phyloP scores from a whole-genome alignment of 805 yeast species.

The Saccharomycopsis vini region DNA sequence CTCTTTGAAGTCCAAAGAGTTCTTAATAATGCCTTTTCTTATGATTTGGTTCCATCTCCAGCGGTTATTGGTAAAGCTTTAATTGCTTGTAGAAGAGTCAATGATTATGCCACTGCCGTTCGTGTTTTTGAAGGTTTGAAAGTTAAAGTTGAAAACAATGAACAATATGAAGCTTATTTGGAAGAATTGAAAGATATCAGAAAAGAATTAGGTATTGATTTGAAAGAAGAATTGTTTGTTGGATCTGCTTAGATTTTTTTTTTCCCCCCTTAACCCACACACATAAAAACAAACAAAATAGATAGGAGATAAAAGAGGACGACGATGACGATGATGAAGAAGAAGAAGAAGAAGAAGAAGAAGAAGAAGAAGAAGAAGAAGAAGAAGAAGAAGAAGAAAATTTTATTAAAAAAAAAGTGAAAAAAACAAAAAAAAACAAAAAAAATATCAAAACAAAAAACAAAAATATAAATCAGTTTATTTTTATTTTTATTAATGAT shows the following conservation, averaged over 20 bases:
- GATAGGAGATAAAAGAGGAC: too few relatives aligned
- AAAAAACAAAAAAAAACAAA: too few relatives aligned
- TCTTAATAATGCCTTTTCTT: conserved; percentile 94
- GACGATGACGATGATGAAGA: too few relatives aligned
- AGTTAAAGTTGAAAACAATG: conserved; percentile 89
- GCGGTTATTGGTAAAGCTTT: conserved; percentile 90
- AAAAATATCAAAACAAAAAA: too few relatives aligned
- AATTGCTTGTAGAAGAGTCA: conserved; percentile 97
- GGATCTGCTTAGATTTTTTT: conserved; percentile 23
- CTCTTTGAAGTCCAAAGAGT: conserved; percentile 84
- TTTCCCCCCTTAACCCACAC: too few relatives aligned
- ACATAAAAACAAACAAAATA: too few relatives aligned
- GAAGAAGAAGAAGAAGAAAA: not conserved
- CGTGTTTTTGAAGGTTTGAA: conserved; percentile 96
- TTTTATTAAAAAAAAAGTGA: not conserved
- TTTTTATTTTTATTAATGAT: too few relatives aligned
- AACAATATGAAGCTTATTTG: conserved; percentile 92
- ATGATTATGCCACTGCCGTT: conserved; percentile 97
- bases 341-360: too few relatives aligned
- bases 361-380: too few relatives aligned
- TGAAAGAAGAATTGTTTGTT: conserved; percentile 80
- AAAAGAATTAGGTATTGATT: conserved; percentile 85
- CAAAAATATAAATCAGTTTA: too few relatives aligned
- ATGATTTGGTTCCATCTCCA: conserved; percentile 98
- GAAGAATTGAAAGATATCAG: conserved; percentile 89